phyloP scores from a whole-genome alignment of 495 filamentous ascomycete genomes.

The Penicillium angulare region DNA sequence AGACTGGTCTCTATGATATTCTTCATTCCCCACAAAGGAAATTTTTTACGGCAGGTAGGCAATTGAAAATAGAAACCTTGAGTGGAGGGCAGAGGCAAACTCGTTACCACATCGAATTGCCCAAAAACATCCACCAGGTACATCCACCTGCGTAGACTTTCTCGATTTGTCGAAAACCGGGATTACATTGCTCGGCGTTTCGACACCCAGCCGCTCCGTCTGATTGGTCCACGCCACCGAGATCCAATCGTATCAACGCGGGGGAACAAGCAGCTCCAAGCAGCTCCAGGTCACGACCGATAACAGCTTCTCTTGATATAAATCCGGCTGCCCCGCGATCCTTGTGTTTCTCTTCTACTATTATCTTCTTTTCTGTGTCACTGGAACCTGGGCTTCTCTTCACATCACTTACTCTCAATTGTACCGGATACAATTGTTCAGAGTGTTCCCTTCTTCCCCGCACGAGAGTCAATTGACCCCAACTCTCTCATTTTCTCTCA shows the following conservation, averaged over 20 bases:
- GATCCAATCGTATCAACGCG: conserved; percentile 23
- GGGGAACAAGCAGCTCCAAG: conserved; percentile 15
- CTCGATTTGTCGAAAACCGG: conserved; percentile 21
- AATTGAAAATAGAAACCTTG: neutral
- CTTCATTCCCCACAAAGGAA: too few species aligned
- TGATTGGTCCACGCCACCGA: conserved; percentile 28
- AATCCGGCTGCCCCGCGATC: conserved; percentile 17
- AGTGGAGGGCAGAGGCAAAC: neutral
- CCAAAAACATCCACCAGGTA: too few species aligned
- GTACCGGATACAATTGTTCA: neutral
- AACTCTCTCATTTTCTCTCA: neutral
- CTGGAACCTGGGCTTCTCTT: conserved; percentile 2
- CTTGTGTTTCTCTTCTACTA: conserved; percentile 1
- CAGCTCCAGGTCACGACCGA: conserved; percentile 10
- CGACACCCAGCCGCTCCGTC: neutral
- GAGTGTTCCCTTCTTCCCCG: conserved; percentile 11
- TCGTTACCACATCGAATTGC: conserved; percentile 18
- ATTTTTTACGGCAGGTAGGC: too few species aligned
- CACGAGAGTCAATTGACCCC: conserved; percentile 6
- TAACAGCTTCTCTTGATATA: conserved; percentile 21
- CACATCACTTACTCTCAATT: neutral
- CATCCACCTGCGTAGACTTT: conserved; percentile 21
- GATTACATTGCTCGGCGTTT: conserved; percentile 23
- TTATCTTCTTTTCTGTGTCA: neutral
- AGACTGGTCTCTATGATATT: too few species aligned